Percentiles rank a stretch among this genome's conserved stretches.
These are phyloP conservation scores for Nemania diffusa DNA, from an alignment of 2,329 filamentous ascomycete species.

Conservation along the genomic window DNA sequence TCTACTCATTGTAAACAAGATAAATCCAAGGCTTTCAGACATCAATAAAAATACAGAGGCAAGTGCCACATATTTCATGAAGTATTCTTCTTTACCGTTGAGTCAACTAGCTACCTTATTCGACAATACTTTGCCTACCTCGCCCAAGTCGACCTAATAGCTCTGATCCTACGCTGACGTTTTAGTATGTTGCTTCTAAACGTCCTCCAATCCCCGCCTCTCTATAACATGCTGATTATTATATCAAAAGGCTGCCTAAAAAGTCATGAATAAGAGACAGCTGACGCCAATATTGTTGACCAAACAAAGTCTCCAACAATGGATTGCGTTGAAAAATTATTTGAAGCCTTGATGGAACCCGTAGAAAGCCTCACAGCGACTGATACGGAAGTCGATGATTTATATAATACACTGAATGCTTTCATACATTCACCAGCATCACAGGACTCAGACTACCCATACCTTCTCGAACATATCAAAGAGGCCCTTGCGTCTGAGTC, in stretches of 20 bases:
- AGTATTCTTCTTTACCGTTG: background rate
- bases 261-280: background rate
- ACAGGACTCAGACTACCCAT: constrained; percentile 22
- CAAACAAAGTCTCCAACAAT: background rate
- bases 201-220: background rate
- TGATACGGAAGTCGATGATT: background rate
- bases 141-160: background rate
- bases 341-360: background rate
- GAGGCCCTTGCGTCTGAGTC: background rate
- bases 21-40: background rate
- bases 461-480: constrained; percentile 7
- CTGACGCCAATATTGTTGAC: background rate
- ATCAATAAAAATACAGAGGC: background rate
- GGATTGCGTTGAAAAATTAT: constrained; percentile 26
- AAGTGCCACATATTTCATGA: background rate
- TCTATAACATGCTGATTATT: background rate
- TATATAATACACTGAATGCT: background rate
- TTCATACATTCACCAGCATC: constrained; percentile 15
- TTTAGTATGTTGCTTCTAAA: background rate
- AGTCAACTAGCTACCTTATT: too few relatives aligned
- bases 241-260: background rate
- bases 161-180: too few relatives aligned
- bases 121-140: background rate
- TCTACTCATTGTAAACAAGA: background rate
- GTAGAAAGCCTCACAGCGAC: background rate